Base-by-base conservation (phyloP, 2,329 filamentous ascomycete species). In the Rosellinia necatrix region DNA sequence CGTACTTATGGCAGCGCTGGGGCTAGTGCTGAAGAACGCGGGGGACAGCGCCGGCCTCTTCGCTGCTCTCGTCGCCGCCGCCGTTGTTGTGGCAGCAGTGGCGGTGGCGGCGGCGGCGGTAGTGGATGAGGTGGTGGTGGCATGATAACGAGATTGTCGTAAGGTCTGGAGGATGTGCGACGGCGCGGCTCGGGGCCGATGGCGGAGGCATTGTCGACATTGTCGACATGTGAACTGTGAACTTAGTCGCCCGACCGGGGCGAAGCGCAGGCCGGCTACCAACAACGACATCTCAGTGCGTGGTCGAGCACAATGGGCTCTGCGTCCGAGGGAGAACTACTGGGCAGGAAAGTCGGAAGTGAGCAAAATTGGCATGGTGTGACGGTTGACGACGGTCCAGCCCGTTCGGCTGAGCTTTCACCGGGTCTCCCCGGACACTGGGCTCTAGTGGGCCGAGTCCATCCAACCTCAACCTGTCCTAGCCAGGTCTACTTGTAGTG, bases 181-280 rank as follows among this genome's bases (percentile, higher is more conserved):
- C 40, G 74, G 68, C 64, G 63, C 65, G 22, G 37, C 24, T 35
- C 58, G 60, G n/a, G 66, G 63, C 43, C 67, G 64, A 19, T 67
- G 67, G 24, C 65, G 60, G 58, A 72, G 74, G 68, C 78, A 82
- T 75, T 81, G 80, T 60, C 78, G 77, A 71, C 78, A 81, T n/a
- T n/a, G n/a, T n/a, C n/a, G 66, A 76, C 66, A 49, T n/a, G n/a
- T n/a, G n/a, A 79, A 74, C 53, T 75, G 72, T 27, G 74, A 69
- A 24, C 71, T 66, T 27, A 77, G 70, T 17, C 73, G 68, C 63
- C 71, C 72, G 21, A 78, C 61, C 61, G 73, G 70, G 38, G 73
- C 62, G 64, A 76, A 73, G 58, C 76, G 73, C 54, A 79, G 64
- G 48, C 75, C 73, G 42, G 76, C 75, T 52, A 72, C 67, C 53